A percentile compares a stretch with the other conserved stretches of the same genome.
Conservation (phyloP, 345 rosid species). For the Corymbia maculata region DNA sequence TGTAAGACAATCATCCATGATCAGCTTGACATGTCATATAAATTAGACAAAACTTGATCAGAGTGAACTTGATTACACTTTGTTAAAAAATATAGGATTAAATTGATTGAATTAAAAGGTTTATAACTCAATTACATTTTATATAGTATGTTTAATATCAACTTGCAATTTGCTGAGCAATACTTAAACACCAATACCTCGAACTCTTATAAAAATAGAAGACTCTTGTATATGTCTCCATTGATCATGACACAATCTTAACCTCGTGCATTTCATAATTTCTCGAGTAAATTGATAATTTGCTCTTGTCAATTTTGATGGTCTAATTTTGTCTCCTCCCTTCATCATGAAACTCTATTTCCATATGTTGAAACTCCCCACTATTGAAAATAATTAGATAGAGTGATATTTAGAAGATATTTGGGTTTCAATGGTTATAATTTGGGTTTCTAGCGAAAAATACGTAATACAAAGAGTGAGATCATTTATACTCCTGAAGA, state of each 20-base stretch:
- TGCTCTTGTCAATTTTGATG: background rate
- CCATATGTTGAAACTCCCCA: background rate
- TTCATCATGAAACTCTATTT: background rate
- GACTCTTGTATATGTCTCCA: background rate
- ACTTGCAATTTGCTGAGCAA: background rate
- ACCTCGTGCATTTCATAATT: background rate
- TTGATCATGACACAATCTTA: background rate
- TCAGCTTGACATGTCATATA: background rate
- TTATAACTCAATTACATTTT: rapidly evolving
- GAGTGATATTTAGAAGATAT: rapidly evolving
- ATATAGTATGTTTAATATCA: rapidly evolving
- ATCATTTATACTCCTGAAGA: background rate
- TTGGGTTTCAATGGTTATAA: background rate
- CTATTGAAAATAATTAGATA: background rate
- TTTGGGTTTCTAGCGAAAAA: background rate
- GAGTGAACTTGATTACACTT: background rate
- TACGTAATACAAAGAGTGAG: background rate
- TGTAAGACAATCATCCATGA: background rate
- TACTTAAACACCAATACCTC: rapidly evolving
- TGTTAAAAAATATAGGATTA: rapidly evolving
- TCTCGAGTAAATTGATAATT: background rate
- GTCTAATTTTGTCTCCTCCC: background rate
- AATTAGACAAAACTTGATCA: background rate
- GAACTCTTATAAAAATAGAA: background rate
- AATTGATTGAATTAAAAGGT: rapidly evolving